Percentiles rank a stretch among this genome's conserved stretches.
Conservation (phyloP, 371 early-diverging fungal species). For the Mucor piriformis region DNA sequence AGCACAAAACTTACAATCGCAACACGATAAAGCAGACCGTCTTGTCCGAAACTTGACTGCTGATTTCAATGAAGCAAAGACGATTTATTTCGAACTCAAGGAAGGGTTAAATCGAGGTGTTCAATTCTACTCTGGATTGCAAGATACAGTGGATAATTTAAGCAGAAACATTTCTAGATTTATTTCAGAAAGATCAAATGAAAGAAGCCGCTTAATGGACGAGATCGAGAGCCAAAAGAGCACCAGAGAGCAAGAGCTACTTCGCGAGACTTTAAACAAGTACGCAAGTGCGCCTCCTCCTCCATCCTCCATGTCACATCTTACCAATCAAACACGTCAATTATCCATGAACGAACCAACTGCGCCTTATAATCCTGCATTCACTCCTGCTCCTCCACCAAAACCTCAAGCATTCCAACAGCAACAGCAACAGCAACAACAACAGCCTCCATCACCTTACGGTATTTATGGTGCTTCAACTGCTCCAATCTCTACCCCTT, state of each 20-base stretch:
- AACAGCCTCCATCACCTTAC: conserved; percentile 7
- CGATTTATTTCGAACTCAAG: conserved; percentile 64
- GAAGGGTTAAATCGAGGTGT: conserved; percentile 75
- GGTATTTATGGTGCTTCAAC: conserved; percentile 11
- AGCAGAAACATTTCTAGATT: conserved; percentile 66
- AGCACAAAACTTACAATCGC: conserved; percentile 66
- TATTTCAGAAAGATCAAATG: conserved; percentile 66
- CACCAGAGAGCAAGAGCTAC: conserved; percentile 67
- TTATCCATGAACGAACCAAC: conserved; percentile 30
- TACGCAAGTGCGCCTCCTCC: conserved; percentile 25
- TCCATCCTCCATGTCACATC: conserved; percentile 30
- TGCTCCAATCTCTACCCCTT: conserved; percentile 2
- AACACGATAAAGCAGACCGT: conserved; percentile 68
- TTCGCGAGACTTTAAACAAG: conserved; percentile 73
- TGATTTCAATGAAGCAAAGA: conserved; percentile 62
- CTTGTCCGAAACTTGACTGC: conserved; percentile 60
- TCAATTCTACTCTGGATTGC: conserved; percentile 79
- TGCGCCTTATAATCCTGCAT: conserved; percentile 18
- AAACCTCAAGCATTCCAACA: conserved; percentile 22
- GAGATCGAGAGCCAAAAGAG: conserved; percentile 64
- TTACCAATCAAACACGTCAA: conserved; percentile 37
- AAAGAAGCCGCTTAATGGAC: conserved; percentile 66
- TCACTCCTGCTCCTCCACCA: conserved; percentile 31
- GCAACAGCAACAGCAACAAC: conserved; percentile 9
- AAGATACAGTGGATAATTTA: conserved; percentile 67